Conservation (phyloP, 2,329 filamentous ascomycete species). For the Exophiala sideris region DNA sequence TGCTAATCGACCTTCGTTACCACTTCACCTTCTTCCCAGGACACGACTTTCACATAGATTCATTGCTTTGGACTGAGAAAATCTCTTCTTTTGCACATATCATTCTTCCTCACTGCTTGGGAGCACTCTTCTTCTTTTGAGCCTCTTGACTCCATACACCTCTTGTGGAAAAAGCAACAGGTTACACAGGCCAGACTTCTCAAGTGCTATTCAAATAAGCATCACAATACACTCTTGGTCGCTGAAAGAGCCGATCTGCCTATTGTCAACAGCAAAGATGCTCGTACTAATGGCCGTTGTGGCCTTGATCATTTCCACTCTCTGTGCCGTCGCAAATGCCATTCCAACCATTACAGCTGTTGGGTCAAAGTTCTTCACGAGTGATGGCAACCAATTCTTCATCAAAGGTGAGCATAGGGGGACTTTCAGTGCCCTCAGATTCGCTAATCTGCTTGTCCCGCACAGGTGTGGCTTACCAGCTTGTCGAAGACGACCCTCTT, state of each 20-base stretch:
- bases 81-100: slow-evolving; percentile 15
- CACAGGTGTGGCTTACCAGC: slow-evolving; percentile 69
- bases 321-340: slow-evolving; percentile 38
- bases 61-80: slow-evolving; percentile 5
- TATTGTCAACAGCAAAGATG: slow-evolving; percentile 6
- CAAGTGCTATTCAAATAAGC: too few relatives aligned
- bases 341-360: slow-evolving; percentile 58
- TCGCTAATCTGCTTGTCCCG: slow-evolving; percentile 2
- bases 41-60: neutral
- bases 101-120: slow-evolving; percentile 4
- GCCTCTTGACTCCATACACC: too few relatives aligned
- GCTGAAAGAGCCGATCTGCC: neutral
- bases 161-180: too few relatives aligned
- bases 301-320: slow-evolving; percentile 15
- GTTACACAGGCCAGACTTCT: too few relatives aligned
- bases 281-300: slow-evolving; percentile 3
- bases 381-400: slow-evolving; percentile 76
- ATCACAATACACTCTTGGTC: neutral
- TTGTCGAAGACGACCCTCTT: slow-evolving; percentile 69
- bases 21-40: slow-evolving; percentile 5
- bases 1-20: neutral
- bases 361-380: slow-evolving; percentile 82
- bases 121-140: too few relatives aligned
- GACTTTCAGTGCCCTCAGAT: neutral
- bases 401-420: slow-evolving; percentile 62